Evolutionary conservation across 495 filamentous ascomycete genomes (phyloP).

Genomic region (Thermothielavioides terrestris): DNA sequence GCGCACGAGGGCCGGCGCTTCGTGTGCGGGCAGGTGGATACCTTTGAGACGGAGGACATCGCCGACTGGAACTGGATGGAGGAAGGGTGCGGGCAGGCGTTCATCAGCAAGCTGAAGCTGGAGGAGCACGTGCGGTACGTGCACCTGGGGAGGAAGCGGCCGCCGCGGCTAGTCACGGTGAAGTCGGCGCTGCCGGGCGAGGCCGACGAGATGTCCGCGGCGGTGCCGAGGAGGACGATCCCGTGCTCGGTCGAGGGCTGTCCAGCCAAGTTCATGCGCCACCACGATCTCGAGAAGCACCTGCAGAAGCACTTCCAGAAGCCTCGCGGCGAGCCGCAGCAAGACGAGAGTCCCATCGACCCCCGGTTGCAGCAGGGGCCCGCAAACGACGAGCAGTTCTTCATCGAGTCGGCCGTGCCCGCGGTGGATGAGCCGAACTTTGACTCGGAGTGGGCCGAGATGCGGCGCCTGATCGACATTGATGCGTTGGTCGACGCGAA

Average conservation of each 20-base stretch:
- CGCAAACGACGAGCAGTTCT: slow-evolving; percentile 3
- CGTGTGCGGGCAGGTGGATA: slow-evolving; percentile 61
- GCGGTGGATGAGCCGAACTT: slow-evolving; percentile 15
- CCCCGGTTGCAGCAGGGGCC: slow-evolving; percentile 6
- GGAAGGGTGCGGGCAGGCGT: slow-evolving; percentile 59
- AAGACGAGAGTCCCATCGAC: slow-evolving; percentile 10
- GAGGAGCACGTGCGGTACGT: slow-evolving; percentile 73
- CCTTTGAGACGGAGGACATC: slow-evolving; percentile 49
- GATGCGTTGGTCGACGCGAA: slow-evolving; percentile 14
- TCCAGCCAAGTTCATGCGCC: slow-evolving; percentile 50
- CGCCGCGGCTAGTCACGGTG: slow-evolving; percentile 30
- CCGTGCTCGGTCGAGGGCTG: slow-evolving; percentile 12
- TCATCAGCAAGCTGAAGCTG: slow-evolving; percentile 61
- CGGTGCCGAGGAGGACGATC: slow-evolving; percentile 14
- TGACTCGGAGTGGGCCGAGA: slow-evolving; percentile 29
- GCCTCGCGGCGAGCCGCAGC: background rate
- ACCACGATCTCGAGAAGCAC: slow-evolving; percentile 61
- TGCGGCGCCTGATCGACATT: slow-evolving; percentile 28
- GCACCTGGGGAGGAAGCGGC: slow-evolving; percentile 54
- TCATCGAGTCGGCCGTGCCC: slow-evolving; percentile 2
- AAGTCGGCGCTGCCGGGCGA: slow-evolving; percentile 9
- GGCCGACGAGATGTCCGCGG: slow-evolving; percentile 24
- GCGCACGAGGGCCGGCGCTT: slow-evolving; percentile 65
- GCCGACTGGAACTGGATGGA: slow-evolving; percentile 51
- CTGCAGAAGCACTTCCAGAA: slow-evolving; percentile 43